Evolutionary conservation across 257 asterid species (phyloP).

Genomic region (Rubia yunnanensis): DNA sequence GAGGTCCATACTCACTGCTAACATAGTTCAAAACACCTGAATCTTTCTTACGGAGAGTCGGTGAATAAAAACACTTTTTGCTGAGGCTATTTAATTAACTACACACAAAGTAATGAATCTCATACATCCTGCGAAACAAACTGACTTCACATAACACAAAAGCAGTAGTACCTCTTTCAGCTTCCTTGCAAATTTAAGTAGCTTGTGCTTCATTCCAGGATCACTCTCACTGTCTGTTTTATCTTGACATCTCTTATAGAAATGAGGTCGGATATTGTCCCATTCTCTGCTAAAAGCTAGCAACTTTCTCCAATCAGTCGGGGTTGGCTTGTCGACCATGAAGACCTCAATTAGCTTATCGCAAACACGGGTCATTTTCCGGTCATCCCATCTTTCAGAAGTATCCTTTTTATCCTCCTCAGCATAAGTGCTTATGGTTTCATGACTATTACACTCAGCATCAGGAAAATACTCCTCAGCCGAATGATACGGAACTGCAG

Average conservation of each 20-base stretch:
- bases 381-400: constrained; percentile 37
- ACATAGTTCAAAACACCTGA: not conserved
- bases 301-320: constrained; percentile 84
- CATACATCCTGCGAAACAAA: constrained; percentile 3
- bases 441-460: constrained; percentile 18
- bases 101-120: not conserved
- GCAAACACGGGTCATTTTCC: constrained; percentile 59
- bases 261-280: constrained; percentile 69
- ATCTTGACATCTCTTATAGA: constrained; percentile 62
- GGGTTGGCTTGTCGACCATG: constrained; percentile 79
- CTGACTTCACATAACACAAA: constrained; percentile 6
- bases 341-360: constrained; percentile 78
- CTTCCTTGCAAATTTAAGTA: constrained; percentile 77
- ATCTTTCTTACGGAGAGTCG: not conserved
- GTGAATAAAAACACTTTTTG: not conserved
- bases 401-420: constrained; percentile 20
- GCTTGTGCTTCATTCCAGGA: constrained; percentile 68
- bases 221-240: constrained; percentile 61
- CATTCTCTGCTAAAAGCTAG: constrained; percentile 81
- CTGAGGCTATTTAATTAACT: not conserved
- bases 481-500: constrained; percentile 25
- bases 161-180: constrained; percentile 60
- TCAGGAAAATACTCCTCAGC: constrained; percentile 23
- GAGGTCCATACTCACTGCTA: not conserved
- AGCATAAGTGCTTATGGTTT: constrained; percentile 11